Conservation (phyloP, 2,329 filamentous ascomycete species). For the Sarocladium brachiariae region DNA sequence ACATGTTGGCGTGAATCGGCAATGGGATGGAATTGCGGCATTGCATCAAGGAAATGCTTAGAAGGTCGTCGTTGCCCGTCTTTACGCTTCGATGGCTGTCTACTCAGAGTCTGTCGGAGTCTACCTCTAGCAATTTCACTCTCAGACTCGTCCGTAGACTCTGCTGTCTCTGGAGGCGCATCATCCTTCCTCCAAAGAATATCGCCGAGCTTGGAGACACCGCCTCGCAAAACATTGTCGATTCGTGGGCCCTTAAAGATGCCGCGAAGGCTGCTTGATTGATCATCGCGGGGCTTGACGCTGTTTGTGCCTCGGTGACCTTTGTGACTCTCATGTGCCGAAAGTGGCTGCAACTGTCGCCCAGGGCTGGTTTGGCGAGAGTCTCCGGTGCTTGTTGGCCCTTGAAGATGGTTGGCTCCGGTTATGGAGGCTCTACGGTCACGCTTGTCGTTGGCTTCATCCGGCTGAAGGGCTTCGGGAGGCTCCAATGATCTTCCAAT, state of each 20-base stretch:
- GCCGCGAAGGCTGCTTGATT: constrained; percentile 39
- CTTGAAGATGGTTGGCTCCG: constrained; percentile 18
- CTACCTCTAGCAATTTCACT: constrained; percentile 34
- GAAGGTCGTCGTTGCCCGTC: constrained; percentile 24
- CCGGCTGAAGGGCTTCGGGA: neutral
- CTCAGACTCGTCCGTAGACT: constrained; percentile 45
- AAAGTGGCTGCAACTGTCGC: constrained; percentile 11
- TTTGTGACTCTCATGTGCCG: constrained; percentile 34
- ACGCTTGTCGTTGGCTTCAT: constrained; percentile 31
- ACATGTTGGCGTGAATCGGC: constrained; percentile 19
- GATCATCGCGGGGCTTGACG: constrained; percentile 34
- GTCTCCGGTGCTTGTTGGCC: constrained; percentile 15
- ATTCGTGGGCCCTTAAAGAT: constrained; percentile 75
- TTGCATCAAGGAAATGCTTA: constrained; percentile 43
- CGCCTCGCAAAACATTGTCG: constrained; percentile 60
- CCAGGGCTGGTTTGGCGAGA: constrained; percentile 15
- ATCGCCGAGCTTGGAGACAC: constrained; percentile 50
- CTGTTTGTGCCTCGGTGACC: constrained; percentile 43
- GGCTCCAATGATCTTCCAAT: constrained; percentile 28
- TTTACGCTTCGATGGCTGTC: constrained; percentile 26
- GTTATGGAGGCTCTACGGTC: constrained; percentile 20
- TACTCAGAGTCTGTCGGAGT: constrained; percentile 27
- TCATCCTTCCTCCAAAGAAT: constrained; percentile 49
- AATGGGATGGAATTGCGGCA: constrained; percentile 41
- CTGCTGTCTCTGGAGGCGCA: constrained; percentile 24